Evolutionary conservation across 305 asterid species (phyloP).

Genomic region (Solanum hybrid): DNA sequence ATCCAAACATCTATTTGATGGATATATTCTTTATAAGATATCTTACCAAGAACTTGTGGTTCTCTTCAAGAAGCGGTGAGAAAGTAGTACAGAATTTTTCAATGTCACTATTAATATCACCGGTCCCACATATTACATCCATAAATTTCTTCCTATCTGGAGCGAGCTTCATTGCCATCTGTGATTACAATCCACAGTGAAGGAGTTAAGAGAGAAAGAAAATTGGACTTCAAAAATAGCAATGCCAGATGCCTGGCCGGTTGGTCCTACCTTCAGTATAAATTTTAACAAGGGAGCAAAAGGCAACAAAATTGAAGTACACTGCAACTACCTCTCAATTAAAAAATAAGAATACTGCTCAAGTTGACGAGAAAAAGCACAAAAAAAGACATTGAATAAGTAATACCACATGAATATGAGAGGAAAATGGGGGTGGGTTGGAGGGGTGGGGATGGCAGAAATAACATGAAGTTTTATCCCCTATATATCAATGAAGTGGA

Average conservation of each 20-base stretch:
- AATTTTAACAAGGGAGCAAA: background rate
- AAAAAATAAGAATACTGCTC: background rate
- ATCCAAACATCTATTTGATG: background rate
- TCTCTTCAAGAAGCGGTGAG: conserved; percentile 77
- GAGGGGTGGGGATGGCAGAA: background rate
- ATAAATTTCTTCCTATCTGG: conserved; percentile 93
- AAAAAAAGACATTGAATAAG: background rate
- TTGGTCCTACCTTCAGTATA: background rate
- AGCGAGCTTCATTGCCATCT: conserved; percentile 98
- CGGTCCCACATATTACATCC: conserved; percentile 66
- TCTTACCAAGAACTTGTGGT: conserved; percentile 92
- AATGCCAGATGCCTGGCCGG: background rate
- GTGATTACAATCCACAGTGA: conserved; percentile 18
- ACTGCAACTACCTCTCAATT: background rate
- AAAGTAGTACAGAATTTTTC: conserved; percentile 66
- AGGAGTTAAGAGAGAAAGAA: background rate
- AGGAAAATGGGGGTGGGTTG: background rate
- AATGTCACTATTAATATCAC: conserved; percentile 61
- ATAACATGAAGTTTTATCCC: background rate
- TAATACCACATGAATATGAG: background rate
- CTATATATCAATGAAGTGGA: background rate
- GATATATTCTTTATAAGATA: background rate
- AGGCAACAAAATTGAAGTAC: background rate
- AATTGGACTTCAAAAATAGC: background rate
- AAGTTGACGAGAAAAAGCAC: background rate